Evolutionary conservation across 2,329 filamentous ascomycete genomes (phyloP), one percentile per base, ranked within the genome.

Genomic region (Cytospora leucostoma): DNA sequence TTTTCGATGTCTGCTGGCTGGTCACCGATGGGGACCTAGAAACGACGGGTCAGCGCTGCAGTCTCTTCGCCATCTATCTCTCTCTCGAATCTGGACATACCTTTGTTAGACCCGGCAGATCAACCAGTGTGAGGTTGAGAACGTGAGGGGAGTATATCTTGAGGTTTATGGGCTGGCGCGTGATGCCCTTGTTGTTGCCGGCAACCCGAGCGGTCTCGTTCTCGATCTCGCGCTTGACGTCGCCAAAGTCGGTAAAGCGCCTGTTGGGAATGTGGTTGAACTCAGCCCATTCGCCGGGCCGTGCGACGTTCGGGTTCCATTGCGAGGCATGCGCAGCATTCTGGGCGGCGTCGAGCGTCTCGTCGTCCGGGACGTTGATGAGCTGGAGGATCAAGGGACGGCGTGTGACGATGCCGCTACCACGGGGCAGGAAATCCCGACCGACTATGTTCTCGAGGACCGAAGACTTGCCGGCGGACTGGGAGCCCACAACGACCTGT

Each of bases 391-490:
- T 97, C 71, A 99, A 84, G 63, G 95, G 95, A 72, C 95, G 87
- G 67, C 95, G 86, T 63, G 95, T 99, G 67, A 97, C 93, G 76
- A 99, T 98, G 75, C 95, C 95, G 75, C 92, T 96, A 72, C 95
- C 95, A 76, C 95, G 90, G 64, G 95, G 95, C 60, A 99, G 83
- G 77, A 99, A 99, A 79, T 99, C 95, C 78, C 94, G 88, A 72
- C 95, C 95, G 72, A 99, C 95, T 70, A 99, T 97, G 78, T 99
- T 99, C 80, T 99, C 95, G 68, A 99, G 88, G 33, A 99, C 95
- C 8, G 95, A 98, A 17, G 94, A 98, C 81, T 99, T 99, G 74
- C 95, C 95, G 62, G 95, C 96, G 12, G 95, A 98, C 79, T 99
- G 95, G 66, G 95, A 99, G 68, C 95, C 95, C 71, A 99, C 95